Evolutionary conservation across 129 eudicot genomes (phyloP).

Genomic region (Saussurea involucrata): DNA sequence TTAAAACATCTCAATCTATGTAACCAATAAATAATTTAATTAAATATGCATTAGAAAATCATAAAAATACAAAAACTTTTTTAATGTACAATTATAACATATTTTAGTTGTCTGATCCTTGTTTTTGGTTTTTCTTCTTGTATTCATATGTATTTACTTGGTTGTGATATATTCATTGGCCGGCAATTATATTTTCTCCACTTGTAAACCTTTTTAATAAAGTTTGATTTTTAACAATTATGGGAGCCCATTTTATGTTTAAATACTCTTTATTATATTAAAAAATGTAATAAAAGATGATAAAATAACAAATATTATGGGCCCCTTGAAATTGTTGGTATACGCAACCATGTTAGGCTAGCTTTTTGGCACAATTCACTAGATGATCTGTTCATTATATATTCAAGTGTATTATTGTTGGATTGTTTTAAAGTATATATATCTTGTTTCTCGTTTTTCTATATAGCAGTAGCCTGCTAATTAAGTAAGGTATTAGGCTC

Average conservation of each 20-base stretch:
- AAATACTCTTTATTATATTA: neutral
- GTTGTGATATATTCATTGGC: neutral
- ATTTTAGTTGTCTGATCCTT: neutral
- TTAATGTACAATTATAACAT: too few relatives aligned
- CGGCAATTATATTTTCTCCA: constrained; percentile 15
- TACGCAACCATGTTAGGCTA: neutral
- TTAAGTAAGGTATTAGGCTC: neutral
- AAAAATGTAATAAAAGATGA: neutral
- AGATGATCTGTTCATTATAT: neutral
- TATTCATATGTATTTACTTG: neutral
- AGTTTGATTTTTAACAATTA: neutral
- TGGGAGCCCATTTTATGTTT: neutral
- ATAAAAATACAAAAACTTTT: too few relatives aligned
- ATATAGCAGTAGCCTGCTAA: neutral
- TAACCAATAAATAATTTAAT: too few relatives aligned
- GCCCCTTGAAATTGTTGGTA: too few relatives aligned
- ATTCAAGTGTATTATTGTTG: neutral
- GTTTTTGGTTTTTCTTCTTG: neutral
- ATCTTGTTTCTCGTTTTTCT: neutral
- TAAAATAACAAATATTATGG: neutral
- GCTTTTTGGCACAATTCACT: neutral
- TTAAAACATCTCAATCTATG: too few relatives aligned
- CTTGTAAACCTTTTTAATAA: neutral
- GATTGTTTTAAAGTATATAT: neutral
- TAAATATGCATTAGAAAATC: too few relatives aligned